Evolutionary conservation across 768 basidiomycete genomes (phyloP).

Genomic region (Rhizopogon vesiculosus): DNA sequence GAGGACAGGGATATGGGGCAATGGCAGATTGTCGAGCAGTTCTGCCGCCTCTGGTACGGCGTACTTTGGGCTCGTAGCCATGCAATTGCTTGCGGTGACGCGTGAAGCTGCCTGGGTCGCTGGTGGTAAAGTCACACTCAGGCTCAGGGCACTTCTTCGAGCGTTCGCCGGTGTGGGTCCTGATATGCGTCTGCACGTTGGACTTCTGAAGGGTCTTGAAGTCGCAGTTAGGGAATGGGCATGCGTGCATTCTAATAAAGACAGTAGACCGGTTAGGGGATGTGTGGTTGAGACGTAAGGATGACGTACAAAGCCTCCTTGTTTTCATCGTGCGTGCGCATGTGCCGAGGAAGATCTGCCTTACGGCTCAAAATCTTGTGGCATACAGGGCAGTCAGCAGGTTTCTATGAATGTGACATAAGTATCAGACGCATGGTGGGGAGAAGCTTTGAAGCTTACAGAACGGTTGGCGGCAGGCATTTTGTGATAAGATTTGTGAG

Average conservation of each 20-base stretch:
- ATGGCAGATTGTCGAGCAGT: neutral
- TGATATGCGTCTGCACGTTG: constrained; percentile 22
- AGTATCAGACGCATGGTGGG: neutral
- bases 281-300: too few relatives aligned
- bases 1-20: constrained; percentile 4
- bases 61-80: constrained; percentile 11
- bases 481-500: neutral
- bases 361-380: constrained; percentile 13
- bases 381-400: constrained; percentile 13
- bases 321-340: constrained; percentile 16
- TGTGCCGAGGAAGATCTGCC: constrained; percentile 24
- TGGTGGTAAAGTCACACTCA: constrained; percentile 9
- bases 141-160: constrained; percentile 11
- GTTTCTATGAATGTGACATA: neutral
- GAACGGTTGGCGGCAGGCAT: constrained; percentile 2
- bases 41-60: neutral
- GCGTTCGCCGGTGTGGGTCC: constrained; percentile 14
- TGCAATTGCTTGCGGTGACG: constrained; percentile 16
- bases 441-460: constrained; percentile 5
- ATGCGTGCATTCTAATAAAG: constrained; percentile 18
- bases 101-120: constrained; percentile 19
- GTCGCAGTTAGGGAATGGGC: constrained; percentile 14
- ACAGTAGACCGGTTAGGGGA: neutral
- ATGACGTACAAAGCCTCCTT: constrained; percentile 20
- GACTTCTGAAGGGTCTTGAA: constrained; percentile 22